These are phyloP conservation scores for Lentinula detonsa DNA, from an alignment of 768 basidiomycete species.

Conservation along the genomic window DNA sequence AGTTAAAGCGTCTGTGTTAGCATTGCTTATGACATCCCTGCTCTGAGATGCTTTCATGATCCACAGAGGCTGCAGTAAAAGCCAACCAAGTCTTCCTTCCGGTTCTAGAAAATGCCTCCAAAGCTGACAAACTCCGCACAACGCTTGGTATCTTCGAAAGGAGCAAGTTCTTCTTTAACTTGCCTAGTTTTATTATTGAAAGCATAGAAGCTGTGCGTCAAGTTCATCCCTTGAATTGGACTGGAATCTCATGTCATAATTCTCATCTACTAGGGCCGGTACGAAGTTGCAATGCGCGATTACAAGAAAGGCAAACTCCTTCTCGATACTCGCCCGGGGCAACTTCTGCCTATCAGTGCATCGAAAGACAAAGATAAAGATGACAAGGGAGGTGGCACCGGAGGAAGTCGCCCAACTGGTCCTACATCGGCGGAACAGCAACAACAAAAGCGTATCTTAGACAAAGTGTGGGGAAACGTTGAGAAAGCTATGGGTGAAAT, in stretches of 20 bases:
- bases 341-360: constrained; percentile 66
- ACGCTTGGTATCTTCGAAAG: constrained; percentile 95
- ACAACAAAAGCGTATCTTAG: constrained; percentile 88
- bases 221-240: neutral
- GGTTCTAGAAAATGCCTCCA: constrained; percentile 91
- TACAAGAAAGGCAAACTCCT: constrained; percentile 97
- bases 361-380: constrained; percentile 36
- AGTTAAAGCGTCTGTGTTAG: constrained; percentile 67
- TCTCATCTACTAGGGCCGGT: constrained; percentile 65
- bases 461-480: constrained; percentile 93
- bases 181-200: constrained; percentile 88
- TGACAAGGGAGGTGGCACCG: constrained; percentile 22
- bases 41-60: neutral
- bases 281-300: constrained; percentile 88
- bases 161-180: constrained; percentile 97
- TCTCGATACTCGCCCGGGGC: constrained; percentile 83
- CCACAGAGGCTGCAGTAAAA: constrained; percentile 82
- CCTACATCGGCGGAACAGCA: constrained; percentile 44
- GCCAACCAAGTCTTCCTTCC: constrained; percentile 96
- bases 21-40: neutral
- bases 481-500: constrained; percentile 95
- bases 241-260: neutral
- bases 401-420: constrained; percentile 28
- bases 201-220: constrained; percentile 72
- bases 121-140: constrained; percentile 86